Evolutionary conservation across 1,139 yeast species (phyloP), one percentile per base, ranked within the genome.

Genomic region (Pichia sp.): DNA sequence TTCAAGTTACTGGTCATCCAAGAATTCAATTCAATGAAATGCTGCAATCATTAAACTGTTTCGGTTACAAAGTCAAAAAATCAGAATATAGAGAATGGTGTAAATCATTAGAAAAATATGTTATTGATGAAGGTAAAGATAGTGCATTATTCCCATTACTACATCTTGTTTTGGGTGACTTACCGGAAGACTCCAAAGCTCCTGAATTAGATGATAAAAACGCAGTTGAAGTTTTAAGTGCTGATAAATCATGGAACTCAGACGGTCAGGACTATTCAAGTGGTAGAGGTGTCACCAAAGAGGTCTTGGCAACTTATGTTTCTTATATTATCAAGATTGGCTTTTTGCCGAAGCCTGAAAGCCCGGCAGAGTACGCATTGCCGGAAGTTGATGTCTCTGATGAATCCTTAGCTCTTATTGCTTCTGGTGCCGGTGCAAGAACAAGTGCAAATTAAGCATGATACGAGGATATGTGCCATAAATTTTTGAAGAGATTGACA

Each of bases 1-100:
- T 90, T 1, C 98, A 92, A 44, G 97, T 92, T n/a, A 92, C 97
- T 3, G 95, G 94, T 11, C 97, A 92, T 58, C 99, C 98, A 50
- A 79, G 97, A 63, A 79, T 87, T 49, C 71, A 77, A 43, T 84
- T 90, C 69, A 80, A 79, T 58, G 81, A 84, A 54, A 90, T 80
- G 67, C 67, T 92, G 56, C 78, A 80, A 33, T 60, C 81, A 10
- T 71, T 90, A 60, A 66, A 71, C 45, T 64, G 67, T 8, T 90
- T 78, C 57, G 98, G 98, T 5, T 94, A 86, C 64, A 60, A 70
- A 10, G 78, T 85, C 39, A 64, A 68, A 50, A 69, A 73, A 41
- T 73, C 71, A 11, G 87, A 80, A 56, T 92, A 92, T 58, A 75
- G 81, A 29, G 69, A 74, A 10, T 92, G 99, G 98, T 81, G 85